Base-by-base conservation (phyloP, 306 rosid species). In the Phaseolus lunatus region DNA sequence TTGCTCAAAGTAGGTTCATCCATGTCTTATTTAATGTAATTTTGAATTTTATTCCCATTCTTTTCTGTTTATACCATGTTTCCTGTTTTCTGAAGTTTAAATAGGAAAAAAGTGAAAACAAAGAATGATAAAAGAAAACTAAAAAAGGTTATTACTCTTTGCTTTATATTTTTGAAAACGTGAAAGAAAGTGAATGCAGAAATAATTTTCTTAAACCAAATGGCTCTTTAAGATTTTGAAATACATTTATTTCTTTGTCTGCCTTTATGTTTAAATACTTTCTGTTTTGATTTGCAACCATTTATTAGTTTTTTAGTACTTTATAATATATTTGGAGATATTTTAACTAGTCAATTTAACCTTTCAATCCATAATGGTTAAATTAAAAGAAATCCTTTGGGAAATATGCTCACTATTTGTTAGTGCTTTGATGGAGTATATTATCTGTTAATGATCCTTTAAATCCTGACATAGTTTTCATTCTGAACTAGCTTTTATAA, bases 1-100 rank as follows among this genome's bases (percentile, higher is more conserved):
- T 57, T 48, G 35, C 52, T 68, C 80, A 73, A 82, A 81, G 96
- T 90, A 90, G 72, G 96, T 82, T 78, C 35, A 77, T 84, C 81
- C 41, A 70, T 16, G 64, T 33, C 29, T 56, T 63, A 52, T 83
- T 80, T 31, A 31, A 31, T 31, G 5, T 31, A 5, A 31, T 31
- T 31, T 31, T 31, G 35, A 31, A 31, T 31, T 31, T 4, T 31
- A 31, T 31, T 31, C 5, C 35, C 35, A 31, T 31, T 31, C 4
- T 31, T 31, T 31, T 31, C 35, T 54, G 2, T 54, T 54, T 54
- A 3, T 31, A 54, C 31, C 11, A n/a, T 11, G 33, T 23, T 56
- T 56, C 33, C 1, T 56, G 35, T 56, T 56, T 56, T 56, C n/a
- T 56, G n/a, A 23, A 56, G 62, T 56, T 56, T 56, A 56, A 9